These are phyloP conservation scores for Luffa aegyptiaca DNA, from an alignment of 306 rosid genomes.

Conservation along the genomic window DNA sequence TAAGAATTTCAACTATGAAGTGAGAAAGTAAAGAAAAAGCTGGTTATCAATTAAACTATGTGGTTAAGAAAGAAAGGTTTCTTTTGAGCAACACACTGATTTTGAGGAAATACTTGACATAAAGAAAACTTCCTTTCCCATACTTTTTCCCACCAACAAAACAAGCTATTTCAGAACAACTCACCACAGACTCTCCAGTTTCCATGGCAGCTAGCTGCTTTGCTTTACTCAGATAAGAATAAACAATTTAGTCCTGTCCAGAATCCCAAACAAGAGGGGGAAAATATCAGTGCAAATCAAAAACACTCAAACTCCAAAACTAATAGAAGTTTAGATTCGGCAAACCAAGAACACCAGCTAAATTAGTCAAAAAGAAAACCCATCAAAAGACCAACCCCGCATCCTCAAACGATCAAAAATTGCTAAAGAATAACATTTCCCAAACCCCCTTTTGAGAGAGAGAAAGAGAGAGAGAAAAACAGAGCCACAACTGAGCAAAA, in stretches of 20 bases:
- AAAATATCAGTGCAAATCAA: neutral
- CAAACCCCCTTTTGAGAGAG: neutral
- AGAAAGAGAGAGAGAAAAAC: neutral
- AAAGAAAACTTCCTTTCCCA: neutral
- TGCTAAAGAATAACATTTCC: neutral
- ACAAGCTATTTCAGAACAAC: conserved; percentile 13
- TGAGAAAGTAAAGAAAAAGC: neutral
- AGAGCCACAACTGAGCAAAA: neutral
- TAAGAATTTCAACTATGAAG: neutral
- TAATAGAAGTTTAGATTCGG: neutral
- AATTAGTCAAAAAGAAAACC: neutral
- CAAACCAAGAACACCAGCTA: neutral
- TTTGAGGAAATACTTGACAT: neutral
- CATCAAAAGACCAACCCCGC: neutral
- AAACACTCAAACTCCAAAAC: neutral
- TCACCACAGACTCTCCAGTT: conserved; percentile 72
- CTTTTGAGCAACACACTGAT: neutral
- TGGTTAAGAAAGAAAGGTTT: neutral
- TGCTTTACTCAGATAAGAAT: conserved; percentile 25
- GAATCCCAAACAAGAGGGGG: neutral
- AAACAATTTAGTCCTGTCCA: conserved; percentile 19
- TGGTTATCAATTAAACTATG: neutral
- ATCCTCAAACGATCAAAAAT: neutral
- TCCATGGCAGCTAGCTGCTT: conserved; percentile 46
- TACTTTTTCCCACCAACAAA: neutral